Percentiles rank a stretch among this genome's conserved stretches.
These are phyloP conservation scores for Escallonia rubra DNA, from an alignment of 129 eudicot genomes.

Conservation along the genomic window DNA sequence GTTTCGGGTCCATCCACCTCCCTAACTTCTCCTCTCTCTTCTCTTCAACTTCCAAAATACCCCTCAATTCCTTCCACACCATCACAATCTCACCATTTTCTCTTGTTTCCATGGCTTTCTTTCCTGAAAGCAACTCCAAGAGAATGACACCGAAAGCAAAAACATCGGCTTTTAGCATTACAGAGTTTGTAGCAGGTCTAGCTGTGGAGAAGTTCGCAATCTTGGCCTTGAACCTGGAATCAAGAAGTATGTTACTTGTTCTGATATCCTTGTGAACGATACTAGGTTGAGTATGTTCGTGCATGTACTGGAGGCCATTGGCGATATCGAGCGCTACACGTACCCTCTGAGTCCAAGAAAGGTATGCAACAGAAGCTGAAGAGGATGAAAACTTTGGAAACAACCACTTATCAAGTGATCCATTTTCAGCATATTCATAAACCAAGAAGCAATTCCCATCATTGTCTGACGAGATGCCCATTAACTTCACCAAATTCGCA, in stretches of 20 bases:
- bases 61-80: conserved; percentile 65
- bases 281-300: conserved; percentile 74
- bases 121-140: conserved; percentile 68
- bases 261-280: conserved; percentile 61
- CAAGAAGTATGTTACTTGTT: conserved; percentile 71
- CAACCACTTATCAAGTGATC: conserved; percentile 63
- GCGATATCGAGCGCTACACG: conserved; percentile 61
- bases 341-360: conserved; percentile 62
- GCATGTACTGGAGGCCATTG: conserved; percentile 78
- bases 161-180: conserved; percentile 52
- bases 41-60: conserved; percentile 47
- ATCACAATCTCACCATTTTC: conserved; percentile 54
- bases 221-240: conserved; percentile 67
- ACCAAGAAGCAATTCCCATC: conserved; percentile 51
- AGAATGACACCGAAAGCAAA: conserved; percentile 68
- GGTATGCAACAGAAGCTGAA: conserved; percentile 19
- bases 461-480: conserved; percentile 54
- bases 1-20: conserved; percentile 61
- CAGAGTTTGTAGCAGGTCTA: conserved; percentile 42
- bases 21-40: conserved; percentile 43
- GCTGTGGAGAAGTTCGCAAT: conserved; percentile 58
- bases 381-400: conserved; percentile 32
- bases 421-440: conserved; percentile 72
- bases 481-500: conserved; percentile 61
- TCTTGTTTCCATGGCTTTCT: conserved; percentile 56